These are phyloP conservation scores for Calonectria henricotiae DNA, from an alignment of 2,329 filamentous ascomycete genomes.

Conservation along the genomic window DNA sequence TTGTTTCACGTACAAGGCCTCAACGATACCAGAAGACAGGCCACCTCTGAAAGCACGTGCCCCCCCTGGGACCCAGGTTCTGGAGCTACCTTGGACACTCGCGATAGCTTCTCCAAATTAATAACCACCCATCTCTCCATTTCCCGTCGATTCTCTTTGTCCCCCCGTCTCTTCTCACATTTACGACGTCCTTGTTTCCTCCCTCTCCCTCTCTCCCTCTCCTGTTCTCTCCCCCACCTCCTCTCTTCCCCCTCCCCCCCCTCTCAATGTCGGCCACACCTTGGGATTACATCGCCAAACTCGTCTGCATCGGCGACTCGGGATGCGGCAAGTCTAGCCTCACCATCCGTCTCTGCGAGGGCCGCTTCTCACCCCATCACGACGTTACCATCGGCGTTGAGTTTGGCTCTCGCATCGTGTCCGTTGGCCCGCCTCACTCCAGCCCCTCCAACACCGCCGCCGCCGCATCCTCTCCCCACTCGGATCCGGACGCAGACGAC, in stretches of 20 bases:
- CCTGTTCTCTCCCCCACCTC: slow-evolving; percentile 28
- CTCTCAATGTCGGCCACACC: slow-evolving; percentile 74
- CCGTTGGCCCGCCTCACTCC: slow-evolving; percentile 85
- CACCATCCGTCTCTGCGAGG: slow-evolving; percentile 96
- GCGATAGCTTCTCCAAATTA: slow-evolving; percentile 18
- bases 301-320: slow-evolving; percentile 97
- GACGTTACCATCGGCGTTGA: slow-evolving; percentile 98
- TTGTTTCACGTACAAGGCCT: slow-evolving; percentile 23
- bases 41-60: slow-evolving; percentile 37
- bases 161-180: slow-evolving; percentile 13
- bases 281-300: slow-evolving; percentile 99
- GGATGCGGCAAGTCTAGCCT: slow-evolving; percentile 96
- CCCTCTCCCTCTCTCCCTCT: slow-evolving; percentile 33
- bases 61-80: slow-evolving; percentile 13
- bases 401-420: slow-evolving; percentile 93
- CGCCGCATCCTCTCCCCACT: slow-evolving; percentile 44
- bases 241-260: slow-evolving; percentile 34
- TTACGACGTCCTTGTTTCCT: neutral
- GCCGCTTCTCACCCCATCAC: slow-evolving; percentile 93
- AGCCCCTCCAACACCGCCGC: slow-evolving; percentile 60
- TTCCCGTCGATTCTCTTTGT: neutral
- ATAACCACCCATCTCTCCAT: neutral
- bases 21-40: slow-evolving; percentile 15
- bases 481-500: slow-evolving; percentile 41
- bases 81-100: slow-evolving; percentile 22